Conservation (phyloP, 805 yeast species). For the Gaillardinia entomophila region DNA sequence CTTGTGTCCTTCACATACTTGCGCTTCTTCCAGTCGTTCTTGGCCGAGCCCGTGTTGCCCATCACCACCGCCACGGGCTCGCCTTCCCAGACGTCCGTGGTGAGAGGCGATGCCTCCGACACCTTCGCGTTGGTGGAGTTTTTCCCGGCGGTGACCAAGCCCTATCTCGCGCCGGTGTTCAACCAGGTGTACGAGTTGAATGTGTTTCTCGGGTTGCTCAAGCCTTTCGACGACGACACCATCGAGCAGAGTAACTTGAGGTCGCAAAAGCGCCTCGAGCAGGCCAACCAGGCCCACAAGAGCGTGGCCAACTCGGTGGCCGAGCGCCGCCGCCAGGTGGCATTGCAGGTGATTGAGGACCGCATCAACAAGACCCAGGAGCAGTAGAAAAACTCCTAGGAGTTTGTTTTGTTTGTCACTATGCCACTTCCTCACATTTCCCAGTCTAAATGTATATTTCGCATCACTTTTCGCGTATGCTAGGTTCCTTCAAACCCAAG, state of each 20-base stretch:
- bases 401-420: no score
- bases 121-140: constrained; percentile 78
- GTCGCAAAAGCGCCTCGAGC: constrained; percentile 56
- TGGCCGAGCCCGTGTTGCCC: constrained; percentile 53
- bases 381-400: no score
- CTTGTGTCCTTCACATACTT: constrained; percentile 69
- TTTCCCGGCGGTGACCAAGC: constrained; percentile 64
- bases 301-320: constrained; percentile 46
- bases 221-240: constrained; percentile 62
- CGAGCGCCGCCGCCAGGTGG: constrained; percentile 73
- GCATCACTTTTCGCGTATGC: no score
- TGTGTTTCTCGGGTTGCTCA: constrained; percentile 42
- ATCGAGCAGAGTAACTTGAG: constrained; percentile 71
- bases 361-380: constrained; percentile 31
- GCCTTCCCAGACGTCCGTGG: constrained; percentile 18
- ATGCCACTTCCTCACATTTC: no score
- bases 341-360: constrained; percentile 69
- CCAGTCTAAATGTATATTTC: no score
- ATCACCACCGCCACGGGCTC: constrained; percentile 27
- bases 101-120: constrained; percentile 84
- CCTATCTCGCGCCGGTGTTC: constrained; percentile 48
- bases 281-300: constrained; percentile 35
- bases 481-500: constrained; percentile 27
- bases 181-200: constrained; percentile 27
- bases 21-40: constrained; percentile 64